A percentile compares a stretch with the other conserved stretches of the same genome.
Conservation (phyloP, 495 filamentous ascomycete genomes). For the Penicillium cinerascens region DNA sequence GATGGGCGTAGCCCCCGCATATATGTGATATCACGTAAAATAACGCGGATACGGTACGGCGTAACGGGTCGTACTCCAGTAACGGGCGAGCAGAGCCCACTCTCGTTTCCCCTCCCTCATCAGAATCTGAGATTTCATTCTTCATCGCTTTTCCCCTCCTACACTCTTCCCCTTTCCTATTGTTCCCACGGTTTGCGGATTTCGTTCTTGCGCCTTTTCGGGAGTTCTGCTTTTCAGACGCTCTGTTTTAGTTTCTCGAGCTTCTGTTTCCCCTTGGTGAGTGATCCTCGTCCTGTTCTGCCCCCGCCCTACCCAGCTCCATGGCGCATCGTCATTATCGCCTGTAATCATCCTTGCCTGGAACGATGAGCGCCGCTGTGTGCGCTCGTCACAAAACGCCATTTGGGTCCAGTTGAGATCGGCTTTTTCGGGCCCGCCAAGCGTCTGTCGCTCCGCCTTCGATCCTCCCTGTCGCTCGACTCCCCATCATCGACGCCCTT, state of each 20-base stretch:
- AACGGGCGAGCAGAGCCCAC: background rate
- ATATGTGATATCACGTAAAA: constrained; percentile 13
- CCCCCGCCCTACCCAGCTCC: background rate
- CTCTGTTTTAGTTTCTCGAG: constrained; percentile 28
- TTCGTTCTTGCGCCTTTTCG: constrained; percentile 31
- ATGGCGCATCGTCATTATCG: background rate
- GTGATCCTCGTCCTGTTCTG: constrained; percentile 22
- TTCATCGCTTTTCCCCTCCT: constrained; percentile 41
- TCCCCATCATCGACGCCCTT: background rate
- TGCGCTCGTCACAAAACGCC: background rate
- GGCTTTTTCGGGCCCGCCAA: background rate
- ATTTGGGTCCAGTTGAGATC: background rate
- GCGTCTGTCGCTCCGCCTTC: background rate
- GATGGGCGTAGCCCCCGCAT: constrained; percentile 9
- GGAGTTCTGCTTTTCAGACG: constrained; percentile 30
- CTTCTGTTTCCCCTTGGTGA: constrained; percentile 24
- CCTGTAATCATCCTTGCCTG: background rate
- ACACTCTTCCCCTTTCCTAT: constrained; percentile 35
- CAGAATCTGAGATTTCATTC: constrained; percentile 38
- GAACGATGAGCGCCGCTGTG: background rate
- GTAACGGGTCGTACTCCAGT: constrained; percentile 1
- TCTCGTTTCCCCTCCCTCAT: constrained; percentile 7
- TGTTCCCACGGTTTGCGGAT: constrained; percentile 30
- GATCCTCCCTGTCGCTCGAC: background rate
- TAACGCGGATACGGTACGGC: constrained; percentile 8